Evolutionary conservation across 345 rosid species (phyloP), one percentile per base, ranked within the genome.

Genomic region (Lepidium didymum): DNA sequence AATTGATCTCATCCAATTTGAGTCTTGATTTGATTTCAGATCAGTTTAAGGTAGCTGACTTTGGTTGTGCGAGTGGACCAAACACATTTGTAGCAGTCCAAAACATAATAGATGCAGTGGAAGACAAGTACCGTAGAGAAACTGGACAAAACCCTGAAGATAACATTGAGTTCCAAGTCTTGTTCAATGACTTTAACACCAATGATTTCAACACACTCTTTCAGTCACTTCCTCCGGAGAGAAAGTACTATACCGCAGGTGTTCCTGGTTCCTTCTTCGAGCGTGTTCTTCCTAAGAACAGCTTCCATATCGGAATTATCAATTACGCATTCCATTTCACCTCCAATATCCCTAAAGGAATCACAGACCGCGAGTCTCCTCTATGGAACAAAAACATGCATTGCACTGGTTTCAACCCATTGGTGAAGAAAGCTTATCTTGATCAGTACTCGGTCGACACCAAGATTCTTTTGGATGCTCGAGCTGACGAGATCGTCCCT

Each of bases 171-270:
- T 73, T 73, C 52, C 72, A 73, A 29, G 77, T 73, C 10, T 15
- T 66, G 2, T 79, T 66, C 16, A 68, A 68, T 15, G 89, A 85
- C 37, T 83, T 64, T 8, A 6, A 66, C 6, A 57, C 13, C 35
- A 87, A 83, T 10, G 88, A 87, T 60, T 87, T 83, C 83, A 87
- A 87, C 56, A 74, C 86, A 54, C 87, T 86, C 49, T 83, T 84
- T 52, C 29, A 62, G 10, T 51, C 75, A 54, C 84, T 78, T 62
- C 84, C 82, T 0, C 6, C 13, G 0, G 56, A 47, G 1, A 49
- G 63, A 31, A 3, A 18, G 8, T 85, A 77, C 75, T 68, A 70
- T 11, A 75, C 40, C 0, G 69, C 75, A 5, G 82, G 74, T 6
- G 72, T 81, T 18, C 80, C 85, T 0, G 82, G 85, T 1, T 78